These are phyloP conservation scores for Discostella stelligeroides DNA, from an alignment of 108 stramenopile species.

Conservation along the genomic window DNA sequence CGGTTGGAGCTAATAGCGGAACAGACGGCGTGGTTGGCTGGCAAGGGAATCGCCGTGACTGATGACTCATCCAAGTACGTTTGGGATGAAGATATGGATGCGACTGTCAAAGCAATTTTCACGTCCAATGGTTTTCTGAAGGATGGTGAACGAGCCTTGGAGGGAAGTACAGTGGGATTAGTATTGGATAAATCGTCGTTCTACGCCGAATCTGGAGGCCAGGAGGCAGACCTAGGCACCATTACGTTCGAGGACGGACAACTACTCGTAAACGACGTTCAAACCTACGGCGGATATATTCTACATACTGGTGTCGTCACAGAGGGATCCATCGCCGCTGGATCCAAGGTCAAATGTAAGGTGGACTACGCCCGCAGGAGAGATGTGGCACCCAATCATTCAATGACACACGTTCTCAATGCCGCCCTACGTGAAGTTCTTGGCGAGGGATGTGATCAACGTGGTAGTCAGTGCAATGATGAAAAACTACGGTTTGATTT, in stretches of 20 bases:
- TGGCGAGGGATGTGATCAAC: constrained; percentile 85
- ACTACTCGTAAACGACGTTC: constrained; percentile 76
- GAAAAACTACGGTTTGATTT: constrained; percentile 99
- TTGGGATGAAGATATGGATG: constrained; percentile 81
- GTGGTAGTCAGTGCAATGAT: constrained; percentile 87
- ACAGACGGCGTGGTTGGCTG: constrained; percentile 89
- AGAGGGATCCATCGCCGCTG: constrained; percentile 66
- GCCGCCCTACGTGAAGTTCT: constrained; percentile 94
- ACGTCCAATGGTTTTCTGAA: constrained; percentile 70
- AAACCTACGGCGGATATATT: constrained; percentile 88
- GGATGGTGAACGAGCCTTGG: constrained; percentile 48
- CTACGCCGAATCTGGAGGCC: constrained; percentile 98
- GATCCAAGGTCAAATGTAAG: constrained; percentile 71
- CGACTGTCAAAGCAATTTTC: constrained; percentile 87
- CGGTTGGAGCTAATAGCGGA: constrained; percentile 92
- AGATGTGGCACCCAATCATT: constrained; percentile 95
- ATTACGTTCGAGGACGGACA: constrained; percentile 49
- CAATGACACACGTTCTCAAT: constrained; percentile 99
- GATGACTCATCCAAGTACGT: constrained; percentile 88
- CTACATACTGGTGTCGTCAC: constrained; percentile 83
- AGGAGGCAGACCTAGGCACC: constrained; percentile 90
- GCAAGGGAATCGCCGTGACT: constrained; percentile 79
- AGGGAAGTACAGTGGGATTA: constrained; percentile 80
- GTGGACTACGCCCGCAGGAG: constrained; percentile 95
- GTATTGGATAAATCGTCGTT: constrained; percentile 92